Conservation (phyloP, 495 filamentous ascomycete species). For the Trichocladium antarcticum region DNA sequence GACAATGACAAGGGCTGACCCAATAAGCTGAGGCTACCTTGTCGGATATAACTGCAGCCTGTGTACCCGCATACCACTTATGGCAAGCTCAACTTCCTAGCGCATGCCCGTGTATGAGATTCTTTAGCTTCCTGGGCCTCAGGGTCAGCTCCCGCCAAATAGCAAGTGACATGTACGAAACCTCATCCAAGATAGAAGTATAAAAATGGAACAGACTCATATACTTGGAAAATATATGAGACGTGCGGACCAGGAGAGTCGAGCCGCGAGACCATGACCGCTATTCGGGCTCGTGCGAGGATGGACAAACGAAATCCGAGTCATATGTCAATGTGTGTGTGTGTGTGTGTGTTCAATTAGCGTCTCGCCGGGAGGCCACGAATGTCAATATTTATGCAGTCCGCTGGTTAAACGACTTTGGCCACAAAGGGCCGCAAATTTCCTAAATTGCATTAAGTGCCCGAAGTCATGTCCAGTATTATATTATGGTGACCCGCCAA, state of each 20-base stretch:
- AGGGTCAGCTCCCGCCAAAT: not conserved
- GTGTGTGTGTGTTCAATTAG: no score
- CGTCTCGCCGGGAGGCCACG: no score
- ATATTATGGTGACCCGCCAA: no score
- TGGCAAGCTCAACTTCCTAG: not conserved
- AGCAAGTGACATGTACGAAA: no score
- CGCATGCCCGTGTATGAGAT: slow-evolving; percentile 12
- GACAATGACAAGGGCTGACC: slow-evolving; percentile 22
- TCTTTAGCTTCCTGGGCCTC: slow-evolving; percentile 8
- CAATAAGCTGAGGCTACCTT: not conserved
- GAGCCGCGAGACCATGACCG: not conserved
- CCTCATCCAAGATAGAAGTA: not conserved
- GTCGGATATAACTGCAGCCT: slow-evolving; percentile 11
- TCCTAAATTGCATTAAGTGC: not conserved
- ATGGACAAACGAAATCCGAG: not conserved
- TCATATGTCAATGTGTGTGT: not conserved
- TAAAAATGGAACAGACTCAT: not conserved
- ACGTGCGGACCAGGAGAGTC: not conserved
- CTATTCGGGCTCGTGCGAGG: not conserved
- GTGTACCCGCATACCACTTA: slow-evolving; percentile 8
- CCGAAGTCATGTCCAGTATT: not conserved
- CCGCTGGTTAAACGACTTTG: slow-evolving; percentile 1
- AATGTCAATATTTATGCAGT: no score
- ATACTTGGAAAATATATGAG: not conserved
- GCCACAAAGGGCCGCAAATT: not conserved